phyloP scores from a whole-genome alignment of 768 basidiomycete genomes.

The Strobilomyces confusus region DNA sequence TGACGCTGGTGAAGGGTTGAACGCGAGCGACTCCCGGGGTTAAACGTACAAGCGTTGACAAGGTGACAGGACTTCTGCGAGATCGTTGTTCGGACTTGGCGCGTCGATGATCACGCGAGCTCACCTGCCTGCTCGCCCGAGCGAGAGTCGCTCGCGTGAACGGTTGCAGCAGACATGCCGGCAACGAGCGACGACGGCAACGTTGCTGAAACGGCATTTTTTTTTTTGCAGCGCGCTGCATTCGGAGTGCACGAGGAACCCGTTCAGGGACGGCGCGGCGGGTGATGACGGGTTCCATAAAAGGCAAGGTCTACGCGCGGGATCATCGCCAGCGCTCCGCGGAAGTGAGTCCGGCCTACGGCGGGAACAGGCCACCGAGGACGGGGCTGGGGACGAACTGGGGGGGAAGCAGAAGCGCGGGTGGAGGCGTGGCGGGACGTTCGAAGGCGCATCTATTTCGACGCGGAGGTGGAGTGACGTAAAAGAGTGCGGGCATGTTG shows the following conservation, averaged over 20 bases:
- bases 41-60: constrained; percentile 5
- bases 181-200: background rate
- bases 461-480: constrained; percentile 14
- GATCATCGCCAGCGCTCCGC: constrained; percentile 21
- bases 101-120: constrained; percentile 6
- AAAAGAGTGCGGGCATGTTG: constrained; percentile 7
- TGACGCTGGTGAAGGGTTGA: background rate
- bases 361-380: background rate
- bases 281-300: constrained; percentile 11
- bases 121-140: background rate
- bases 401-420: constrained; percentile 8
- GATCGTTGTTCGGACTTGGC: background rate
- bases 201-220: constrained; percentile 18
- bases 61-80: background rate
- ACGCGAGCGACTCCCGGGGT: background rate
- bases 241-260: constrained; percentile 14
- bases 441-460: constrained; percentile 8
- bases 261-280: constrained; percentile 23
- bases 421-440: background rate
- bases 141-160: background rate
- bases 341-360: constrained; percentile 4
- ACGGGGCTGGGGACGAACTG: background rate
- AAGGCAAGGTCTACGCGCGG: constrained; percentile 7
- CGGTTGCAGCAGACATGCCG: background rate
- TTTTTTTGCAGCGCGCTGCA: background rate